Conservation (phyloP, 73 alveolate species). For the Breviolum minutum region DNA sequence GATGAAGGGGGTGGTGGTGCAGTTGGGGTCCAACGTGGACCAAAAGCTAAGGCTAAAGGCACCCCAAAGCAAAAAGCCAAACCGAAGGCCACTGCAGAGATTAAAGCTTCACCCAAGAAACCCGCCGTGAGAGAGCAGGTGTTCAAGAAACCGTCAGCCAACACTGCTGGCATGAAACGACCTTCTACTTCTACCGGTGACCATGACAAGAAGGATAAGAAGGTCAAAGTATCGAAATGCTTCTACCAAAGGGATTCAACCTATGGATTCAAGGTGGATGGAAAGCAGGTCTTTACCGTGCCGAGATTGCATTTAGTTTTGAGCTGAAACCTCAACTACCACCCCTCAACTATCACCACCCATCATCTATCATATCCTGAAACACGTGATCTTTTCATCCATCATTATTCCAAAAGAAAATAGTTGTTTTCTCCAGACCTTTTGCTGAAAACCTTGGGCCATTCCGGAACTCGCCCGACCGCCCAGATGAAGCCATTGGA, state of each 20-base stretch:
- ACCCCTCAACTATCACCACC: no score
- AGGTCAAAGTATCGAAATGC: not conserved
- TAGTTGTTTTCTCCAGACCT: no score
- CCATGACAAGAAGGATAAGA: not conserved
- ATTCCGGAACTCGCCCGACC: not conserved
- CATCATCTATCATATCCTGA: no score
- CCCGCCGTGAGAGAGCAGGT: not conserved
- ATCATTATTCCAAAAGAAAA: no score
- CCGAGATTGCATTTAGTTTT: not conserved
- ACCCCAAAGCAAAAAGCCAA: not conserved
- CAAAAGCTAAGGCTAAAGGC: not conserved
- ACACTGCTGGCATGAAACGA: not conserved
- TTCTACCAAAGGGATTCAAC: not conserved
- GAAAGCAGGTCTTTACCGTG: not conserved
- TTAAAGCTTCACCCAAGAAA: no score
- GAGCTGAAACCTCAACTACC: no score
- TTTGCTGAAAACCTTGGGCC: no score
- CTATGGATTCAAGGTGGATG: not conserved
- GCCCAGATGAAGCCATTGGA: not conserved
- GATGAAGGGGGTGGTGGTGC: not conserved
- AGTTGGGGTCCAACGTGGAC: not conserved
- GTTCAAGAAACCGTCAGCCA: not conserved
- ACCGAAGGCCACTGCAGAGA: no score
- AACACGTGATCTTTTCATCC: no score
- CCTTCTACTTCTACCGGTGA: not conserved